Evolutionary conservation across 176 grass and related monocot species (phyloP).

Genomic region (Eremochloa ophiuroides): DNA sequence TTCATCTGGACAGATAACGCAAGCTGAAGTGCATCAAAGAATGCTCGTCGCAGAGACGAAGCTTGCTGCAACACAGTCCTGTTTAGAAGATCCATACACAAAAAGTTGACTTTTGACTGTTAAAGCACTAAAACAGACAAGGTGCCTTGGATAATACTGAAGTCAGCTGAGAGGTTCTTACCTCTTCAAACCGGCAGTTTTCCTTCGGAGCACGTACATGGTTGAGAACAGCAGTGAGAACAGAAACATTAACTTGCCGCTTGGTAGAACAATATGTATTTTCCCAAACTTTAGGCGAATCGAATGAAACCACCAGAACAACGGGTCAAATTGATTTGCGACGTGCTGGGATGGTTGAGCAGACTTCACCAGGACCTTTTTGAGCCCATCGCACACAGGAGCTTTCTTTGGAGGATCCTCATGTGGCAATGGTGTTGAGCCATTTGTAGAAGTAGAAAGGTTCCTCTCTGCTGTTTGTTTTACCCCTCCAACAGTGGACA

Average conservation of each 20-base stretch:
- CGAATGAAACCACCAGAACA: constrained; percentile 78
- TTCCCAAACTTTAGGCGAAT: constrained; percentile 66
- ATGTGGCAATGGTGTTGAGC: not conserved
- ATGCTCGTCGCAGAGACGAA: constrained; percentile 46
- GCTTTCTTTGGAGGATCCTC: constrained; percentile 20
- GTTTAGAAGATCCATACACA: not conserved
- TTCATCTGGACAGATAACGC: constrained; percentile 93
- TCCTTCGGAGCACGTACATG: constrained; percentile 48
- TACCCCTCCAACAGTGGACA: not conserved
- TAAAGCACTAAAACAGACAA: not conserved
- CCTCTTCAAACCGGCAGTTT: constrained; percentile 59
- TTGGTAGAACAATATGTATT: constrained; percentile 56
- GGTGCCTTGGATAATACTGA: not conserved
- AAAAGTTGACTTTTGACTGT: not conserved
- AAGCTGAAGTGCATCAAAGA: constrained; percentile 63
- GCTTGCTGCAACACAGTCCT: constrained; percentile 32
- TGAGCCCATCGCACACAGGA: not conserved
- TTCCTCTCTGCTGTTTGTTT: constrained; percentile 19
- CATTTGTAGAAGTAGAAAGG: constrained; percentile 10
- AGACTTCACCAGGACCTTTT: constrained; percentile 35
- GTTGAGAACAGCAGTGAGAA: constrained; percentile 60
- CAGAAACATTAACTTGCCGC: constrained; percentile 58
- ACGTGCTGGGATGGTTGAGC: constrained; percentile 27
- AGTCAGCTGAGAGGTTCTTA: not conserved
- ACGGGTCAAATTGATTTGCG: constrained; percentile 42